A percentile compares a stretch with the other conserved stretches of the same genome.
Evolutionary conservation across 2,329 filamentous ascomycete genomes (phyloP).

Genomic region (Fusarium sp.): DNA sequence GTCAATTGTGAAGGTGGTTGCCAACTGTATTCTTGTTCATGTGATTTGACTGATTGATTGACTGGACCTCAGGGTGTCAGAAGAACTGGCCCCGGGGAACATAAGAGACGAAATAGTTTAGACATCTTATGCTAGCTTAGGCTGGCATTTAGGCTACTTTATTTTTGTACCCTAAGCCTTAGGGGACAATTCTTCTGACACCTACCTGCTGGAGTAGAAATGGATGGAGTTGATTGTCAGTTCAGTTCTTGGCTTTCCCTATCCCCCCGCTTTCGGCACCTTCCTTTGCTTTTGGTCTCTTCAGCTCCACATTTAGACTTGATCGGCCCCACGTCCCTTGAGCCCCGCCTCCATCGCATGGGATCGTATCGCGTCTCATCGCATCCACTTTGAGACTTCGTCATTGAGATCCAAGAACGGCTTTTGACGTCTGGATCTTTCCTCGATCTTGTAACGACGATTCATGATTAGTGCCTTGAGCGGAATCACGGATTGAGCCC

Average conservation of each 20-base stretch:
- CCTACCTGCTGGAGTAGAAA: not conserved
- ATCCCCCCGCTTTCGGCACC: slow-evolving; percentile 33
- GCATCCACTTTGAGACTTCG: slow-evolving; percentile 31
- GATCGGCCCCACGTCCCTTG: slow-evolving; percentile 35
- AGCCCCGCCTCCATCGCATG: slow-evolving; percentile 29
- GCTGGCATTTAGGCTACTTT: too few relatives aligned
- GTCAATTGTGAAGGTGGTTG: not conserved
- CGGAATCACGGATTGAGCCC: not conserved
- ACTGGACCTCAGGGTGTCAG: not conserved
- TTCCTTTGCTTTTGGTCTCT: slow-evolving; percentile 19
- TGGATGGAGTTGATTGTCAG: not conserved
- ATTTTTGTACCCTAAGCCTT: too few relatives aligned
- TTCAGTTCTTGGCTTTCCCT: not conserved
- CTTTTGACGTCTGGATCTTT: slow-evolving; percentile 21
- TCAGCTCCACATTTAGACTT: slow-evolving; percentile 14
- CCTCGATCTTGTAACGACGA: not conserved
- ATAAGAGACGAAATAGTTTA: too few relatives aligned
- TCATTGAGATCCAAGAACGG: slow-evolving; percentile 31
- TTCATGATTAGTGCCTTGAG: not conserved
- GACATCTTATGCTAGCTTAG: too few relatives aligned
- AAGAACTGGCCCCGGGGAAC: too few relatives aligned
- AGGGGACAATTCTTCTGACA: too few relatives aligned
- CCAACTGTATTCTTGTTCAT: not conserved
- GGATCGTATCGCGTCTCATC: slow-evolving; percentile 2
- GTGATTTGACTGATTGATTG: slow-evolving; percentile 7